Percentiles rank a stretch among this genome's conserved stretches.
These are phyloP conservation scores for Fusarium sp. DNA, from an alignment of 2,329 filamentous ascomycete species.

Conservation along the genomic window DNA sequence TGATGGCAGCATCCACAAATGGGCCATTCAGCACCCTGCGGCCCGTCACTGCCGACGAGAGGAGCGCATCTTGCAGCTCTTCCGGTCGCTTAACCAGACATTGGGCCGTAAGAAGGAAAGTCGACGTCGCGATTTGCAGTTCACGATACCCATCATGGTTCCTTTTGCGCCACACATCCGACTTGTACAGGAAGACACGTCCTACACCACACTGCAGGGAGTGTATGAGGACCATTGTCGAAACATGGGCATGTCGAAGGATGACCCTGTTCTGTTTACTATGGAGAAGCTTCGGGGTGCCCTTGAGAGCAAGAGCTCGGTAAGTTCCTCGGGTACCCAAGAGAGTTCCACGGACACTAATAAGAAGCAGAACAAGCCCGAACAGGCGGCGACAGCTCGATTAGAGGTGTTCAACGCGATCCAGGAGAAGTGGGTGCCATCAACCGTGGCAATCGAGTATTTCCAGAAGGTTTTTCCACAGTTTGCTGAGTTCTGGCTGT, in stretches of 20 bases:
- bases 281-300: constrained; percentile 92
- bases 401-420: constrained; percentile 96
- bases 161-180: constrained; percentile 94
- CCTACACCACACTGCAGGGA: constrained; percentile 92
- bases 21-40: constrained; percentile 95
- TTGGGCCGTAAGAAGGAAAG: constrained; percentile 95
- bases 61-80: constrained; percentile 94
- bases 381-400: constrained; percentile 78
- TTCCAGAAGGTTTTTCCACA: constrained; percentile 90
- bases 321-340: constrained; percentile 55
- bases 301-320: constrained; percentile 73
- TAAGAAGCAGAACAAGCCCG: constrained; percentile 69
- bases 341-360: constrained; percentile 23
- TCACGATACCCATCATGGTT: constrained; percentile 95
- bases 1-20: constrained; percentile 96
- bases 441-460: constrained; percentile 85
- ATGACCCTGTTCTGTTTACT: constrained; percentile 93
- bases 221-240: constrained; percentile 98
- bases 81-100: constrained; percentile 96
- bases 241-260: constrained; percentile 87
- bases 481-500: constrained; percentile 97
- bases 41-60: constrained; percentile 92
- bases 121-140: constrained; percentile 91
- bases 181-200: constrained; percentile 94
- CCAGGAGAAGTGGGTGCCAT: constrained; percentile 91